phyloP scores from a whole-genome alignment of 257 asterid species.

The Salvia miltiorrhiza region DNA sequence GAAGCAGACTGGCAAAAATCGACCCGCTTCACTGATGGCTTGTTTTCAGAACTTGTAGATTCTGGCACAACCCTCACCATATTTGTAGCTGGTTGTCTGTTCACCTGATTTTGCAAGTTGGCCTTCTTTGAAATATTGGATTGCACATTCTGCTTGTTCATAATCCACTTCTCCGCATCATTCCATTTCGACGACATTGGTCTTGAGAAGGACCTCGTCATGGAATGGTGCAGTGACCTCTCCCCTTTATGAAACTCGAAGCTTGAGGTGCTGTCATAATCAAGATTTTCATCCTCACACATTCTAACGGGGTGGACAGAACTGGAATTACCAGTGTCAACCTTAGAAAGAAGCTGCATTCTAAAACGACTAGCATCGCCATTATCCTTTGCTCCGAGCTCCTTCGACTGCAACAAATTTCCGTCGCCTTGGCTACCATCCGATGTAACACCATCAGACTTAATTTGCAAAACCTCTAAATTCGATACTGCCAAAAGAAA shows the following conservation, averaged over 20 bases:
- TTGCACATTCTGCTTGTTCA: conserved; percentile 63
- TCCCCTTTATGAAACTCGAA: conserved; percentile 96
- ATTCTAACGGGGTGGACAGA: conserved; percentile 58
- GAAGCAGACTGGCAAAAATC: conserved; percentile 62
- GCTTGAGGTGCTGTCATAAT: conserved; percentile 96
- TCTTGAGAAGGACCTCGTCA: conserved; percentile 57
- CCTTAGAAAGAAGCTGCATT: conserved; percentile 45
- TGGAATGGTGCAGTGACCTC: conserved; percentile 59
- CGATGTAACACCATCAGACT: conserved; percentile 25
- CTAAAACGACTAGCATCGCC: conserved; percentile 35
- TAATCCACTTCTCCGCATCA: conserved; percentile 98
- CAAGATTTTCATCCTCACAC: conserved; percentile 81
- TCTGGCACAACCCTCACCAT: conserved; percentile 70
- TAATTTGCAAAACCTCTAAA: conserved; percentile 28
- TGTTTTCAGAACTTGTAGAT: conserved; percentile 39
- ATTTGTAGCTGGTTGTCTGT: conserved; percentile 30
- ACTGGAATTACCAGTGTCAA: conserved; percentile 55
- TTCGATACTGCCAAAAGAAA: conserved; percentile 26
- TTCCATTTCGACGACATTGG: conserved; percentile 96
- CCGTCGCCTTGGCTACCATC: conserved; percentile 29
- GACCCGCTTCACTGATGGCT: conserved; percentile 60
- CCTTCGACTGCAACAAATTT: conserved; percentile 29
- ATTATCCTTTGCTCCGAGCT: conserved; percentile 27
- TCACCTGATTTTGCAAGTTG: conserved; percentile 43
- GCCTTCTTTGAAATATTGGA: conserved; percentile 50